A percentile compares a stretch with the other conserved stretches of the same genome.
phyloP scores from a whole-genome alignment of 2,329 filamentous ascomycete genomes.

The Fusarium graminum region DNA sequence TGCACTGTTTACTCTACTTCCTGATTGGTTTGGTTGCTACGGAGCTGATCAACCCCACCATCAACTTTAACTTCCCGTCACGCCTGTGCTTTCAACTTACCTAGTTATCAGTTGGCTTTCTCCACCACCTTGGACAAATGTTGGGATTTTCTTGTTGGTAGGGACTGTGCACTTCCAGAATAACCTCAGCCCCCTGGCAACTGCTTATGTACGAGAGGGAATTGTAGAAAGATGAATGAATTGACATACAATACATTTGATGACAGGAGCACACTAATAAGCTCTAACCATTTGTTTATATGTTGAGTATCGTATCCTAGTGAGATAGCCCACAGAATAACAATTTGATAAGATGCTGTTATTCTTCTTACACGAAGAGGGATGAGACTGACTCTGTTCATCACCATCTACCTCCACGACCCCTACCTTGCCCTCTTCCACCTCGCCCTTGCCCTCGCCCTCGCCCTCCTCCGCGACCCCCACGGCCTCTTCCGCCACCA shows the following conservation, averaged over 20 bases:
- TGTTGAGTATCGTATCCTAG: not conserved
- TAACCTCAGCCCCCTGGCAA: not conserved
- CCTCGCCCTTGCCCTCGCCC: slow-evolving; percentile 52
- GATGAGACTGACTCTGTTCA: not conserved
- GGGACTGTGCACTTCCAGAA: not conserved
- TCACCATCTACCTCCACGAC: slow-evolving; percentile 43
- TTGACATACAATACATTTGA: not conserved
- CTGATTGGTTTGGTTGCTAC: slow-evolving; percentile 53
- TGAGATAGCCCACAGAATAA: not conserved
- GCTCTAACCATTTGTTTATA: not conserved
- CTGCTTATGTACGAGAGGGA: not conserved
- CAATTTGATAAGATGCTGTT: not conserved
- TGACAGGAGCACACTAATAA: not conserved
- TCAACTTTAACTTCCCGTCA: slow-evolving; percentile 31
- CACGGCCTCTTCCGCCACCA: slow-evolving; percentile 53
- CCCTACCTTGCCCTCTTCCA: slow-evolving; percentile 45
- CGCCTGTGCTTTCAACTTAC: not conserved
- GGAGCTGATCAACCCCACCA: slow-evolving; percentile 47
- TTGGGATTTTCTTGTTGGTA: not conserved
- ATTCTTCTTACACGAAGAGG: not conserved
- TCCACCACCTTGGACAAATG: not conserved
- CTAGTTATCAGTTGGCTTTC: not conserved
- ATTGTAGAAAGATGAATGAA: not conserved
- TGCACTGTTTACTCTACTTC: slow-evolving; percentile 51
- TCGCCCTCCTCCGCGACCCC: slow-evolving; percentile 54